Conservation (phyloP, 345 rosid genomes). For the Dipteronia dyeriana region DNA sequence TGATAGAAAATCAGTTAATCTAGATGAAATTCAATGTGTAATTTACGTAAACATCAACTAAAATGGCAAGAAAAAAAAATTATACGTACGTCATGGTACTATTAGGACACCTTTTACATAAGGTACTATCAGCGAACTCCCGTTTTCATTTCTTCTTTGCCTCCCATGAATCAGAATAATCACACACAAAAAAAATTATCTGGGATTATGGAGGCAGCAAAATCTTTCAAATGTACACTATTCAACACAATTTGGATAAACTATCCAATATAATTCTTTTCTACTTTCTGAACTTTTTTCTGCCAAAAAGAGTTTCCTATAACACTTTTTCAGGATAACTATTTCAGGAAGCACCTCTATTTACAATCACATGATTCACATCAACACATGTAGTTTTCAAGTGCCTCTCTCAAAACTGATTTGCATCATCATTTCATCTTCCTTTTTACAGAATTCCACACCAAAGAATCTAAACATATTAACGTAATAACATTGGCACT, state of each 20-base stretch:
- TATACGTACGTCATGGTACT: slow-evolving; percentile 24
- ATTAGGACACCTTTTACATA: slow-evolving; percentile 23
- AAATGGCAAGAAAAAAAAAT: not conserved
- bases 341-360: not conserved
- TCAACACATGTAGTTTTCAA: not conserved
- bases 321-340: not conserved
- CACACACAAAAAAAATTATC: slow-evolving; percentile 23
- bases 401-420: not conserved
- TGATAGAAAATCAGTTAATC: not conserved
- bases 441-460: not conserved
- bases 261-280: not conserved
- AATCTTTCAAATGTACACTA: not conserved
- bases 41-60: not conserved
- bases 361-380: not conserved
- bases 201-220: slow-evolving; percentile 30
- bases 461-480: not conserved
- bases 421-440: not conserved
- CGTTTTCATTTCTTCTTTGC: slow-evolving; percentile 23
- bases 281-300: not conserved
- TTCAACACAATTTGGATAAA: not conserved
- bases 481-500: not conserved
- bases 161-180: slow-evolving; percentile 41
- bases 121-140: slow-evolving; percentile 33
- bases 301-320: no score
- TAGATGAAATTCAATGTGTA: not conserved